These are phyloP conservation scores for Melanomma pulvis-pyrius DNA, from an alignment of 495 filamentous ascomycete species.

Conservation along the genomic window DNA sequence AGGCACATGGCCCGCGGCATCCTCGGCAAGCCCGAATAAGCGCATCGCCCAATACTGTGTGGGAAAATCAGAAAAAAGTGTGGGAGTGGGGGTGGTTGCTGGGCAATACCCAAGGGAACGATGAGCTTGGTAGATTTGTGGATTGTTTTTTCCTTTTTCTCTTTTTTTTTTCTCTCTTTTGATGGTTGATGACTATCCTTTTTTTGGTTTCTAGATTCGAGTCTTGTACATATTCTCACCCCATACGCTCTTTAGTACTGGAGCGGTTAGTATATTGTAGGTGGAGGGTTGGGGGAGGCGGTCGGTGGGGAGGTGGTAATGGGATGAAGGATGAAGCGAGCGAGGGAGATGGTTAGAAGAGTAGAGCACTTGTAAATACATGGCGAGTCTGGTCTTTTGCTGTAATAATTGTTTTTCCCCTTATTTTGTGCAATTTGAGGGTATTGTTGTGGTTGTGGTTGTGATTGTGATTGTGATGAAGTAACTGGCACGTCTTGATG, in stretches of 20 bases:
- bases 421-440: too few relatives aligned
- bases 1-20: constrained; percentile 38
- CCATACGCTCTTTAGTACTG: constrained; percentile 6
- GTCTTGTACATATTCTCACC: constrained; percentile 8
- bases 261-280: neutral
- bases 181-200: constrained; percentile 8
- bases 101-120: constrained; percentile 11
- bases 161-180: neutral
- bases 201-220: neutral
- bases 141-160: neutral
- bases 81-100: constrained; percentile 10
- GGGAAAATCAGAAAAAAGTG: too few relatives aligned
- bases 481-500: too few relatives aligned
- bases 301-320: neutral
- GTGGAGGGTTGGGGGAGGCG: neutral
- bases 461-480: too few relatives aligned
- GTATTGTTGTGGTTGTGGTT: too few relatives aligned
- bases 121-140: neutral
- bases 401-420: too few relatives aligned
- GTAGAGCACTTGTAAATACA: neutral
- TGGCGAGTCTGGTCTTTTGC: neutral
- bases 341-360: too few relatives aligned
- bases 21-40: constrained; percentile 32
- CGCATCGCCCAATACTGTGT: neutral
- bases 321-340: neutral